Base-by-base conservation (phyloP, 2,329 filamentous ascomycete genomes). In the Alternaria metachromatica region DNA sequence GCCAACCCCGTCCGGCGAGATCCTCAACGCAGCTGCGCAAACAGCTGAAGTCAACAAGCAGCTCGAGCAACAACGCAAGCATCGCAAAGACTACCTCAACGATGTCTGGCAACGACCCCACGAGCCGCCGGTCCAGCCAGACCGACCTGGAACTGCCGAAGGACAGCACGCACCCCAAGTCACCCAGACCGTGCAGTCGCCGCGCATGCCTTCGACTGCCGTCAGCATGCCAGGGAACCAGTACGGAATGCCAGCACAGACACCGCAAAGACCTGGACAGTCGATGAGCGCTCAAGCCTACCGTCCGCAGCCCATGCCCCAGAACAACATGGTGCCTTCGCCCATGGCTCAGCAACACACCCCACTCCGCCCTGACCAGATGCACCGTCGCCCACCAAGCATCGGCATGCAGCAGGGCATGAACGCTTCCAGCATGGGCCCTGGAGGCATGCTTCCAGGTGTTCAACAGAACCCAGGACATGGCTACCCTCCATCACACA, bases 31-130 rank as follows among this genome's bases (percentile, higher is more conserved):
- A 79, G 93, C 94, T 26, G 89, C 93, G 55, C 93, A 97, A 67
- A 91, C 95, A 18, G 93, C 93, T 62, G 95, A 98, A 71, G 97
- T 91, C 82, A 98, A 95, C 82, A 93, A 96, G 73, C 87, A 88
- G 50, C 85, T 98, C 55, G 93, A 92, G 74, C 88, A 92, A 71
- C 91, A 94, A 79, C 90, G 95, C 62, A 89, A 89, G 43, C 90
- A 92, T 80, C 91, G 96, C 62, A 88, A 86, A 63, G 90, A 94
- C 62, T 96, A 93, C 70, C 85, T 97, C 68, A 90, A 95, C 58
- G 89, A 89, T 59, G 87, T 94, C 68, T 98, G 94, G 92, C 88
- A 91, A 68, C 87, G 92, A 65, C 90, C 92, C 11, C 94, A 96
- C 69, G 93, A 97, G 76, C 89, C 91, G 63, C 89, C 92, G 4